Evolutionary conservation across 1,284 basidiomycete species (phyloP), one percentile per base, ranked within the genome.

Genomic region (Clitocybe nebularis): DNA sequence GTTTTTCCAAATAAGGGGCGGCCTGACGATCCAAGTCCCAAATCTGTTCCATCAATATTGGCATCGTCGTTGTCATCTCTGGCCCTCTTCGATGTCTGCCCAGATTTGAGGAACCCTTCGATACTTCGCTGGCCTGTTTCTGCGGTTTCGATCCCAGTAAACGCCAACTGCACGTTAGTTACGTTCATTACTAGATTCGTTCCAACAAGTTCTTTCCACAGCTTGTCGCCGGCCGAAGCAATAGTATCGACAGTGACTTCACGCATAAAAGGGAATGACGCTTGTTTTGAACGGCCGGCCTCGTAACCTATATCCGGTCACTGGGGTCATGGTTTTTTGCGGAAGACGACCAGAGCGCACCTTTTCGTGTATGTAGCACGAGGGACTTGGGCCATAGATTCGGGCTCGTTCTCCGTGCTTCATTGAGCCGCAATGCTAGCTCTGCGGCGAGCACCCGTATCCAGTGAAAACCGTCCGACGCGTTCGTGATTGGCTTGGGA

Each of bases 341-440:
- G 13, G 36, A 29, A 11, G 22, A 36, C 28, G 14, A 43, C 60
- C 50, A 9, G 23, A 16, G 17, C 49, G 24, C 47, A 82, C 88
- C 79, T 73, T 83, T 81, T 20, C 87, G 72, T 21, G 79, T 75
- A 48, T 84, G 79, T 14, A 98, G 67, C 6, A 89, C 90, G 26
- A 99, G 69, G 0, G 89, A 89, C 63, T 92, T 97, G 0, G 95
- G 95, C 93, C 94, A 98, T 13, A 97, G 61, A 23, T 84, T 83
- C 0, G 85, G 81, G 14, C 75, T 74, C 0, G 71, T 67, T 46
- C 86, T 75, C 11, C 95, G 72, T 0, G 89, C 89, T 50, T 98
- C 92, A 36, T 80, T 81, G 16, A 99, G 69, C 34, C 95, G 75
- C 10, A 94, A 72, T 5, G 86, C 80, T 11, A 99, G 73, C 57